phyloP scores from a whole-genome alignment of 139 green algal species.

The Desmodesmus armatus region DNA sequence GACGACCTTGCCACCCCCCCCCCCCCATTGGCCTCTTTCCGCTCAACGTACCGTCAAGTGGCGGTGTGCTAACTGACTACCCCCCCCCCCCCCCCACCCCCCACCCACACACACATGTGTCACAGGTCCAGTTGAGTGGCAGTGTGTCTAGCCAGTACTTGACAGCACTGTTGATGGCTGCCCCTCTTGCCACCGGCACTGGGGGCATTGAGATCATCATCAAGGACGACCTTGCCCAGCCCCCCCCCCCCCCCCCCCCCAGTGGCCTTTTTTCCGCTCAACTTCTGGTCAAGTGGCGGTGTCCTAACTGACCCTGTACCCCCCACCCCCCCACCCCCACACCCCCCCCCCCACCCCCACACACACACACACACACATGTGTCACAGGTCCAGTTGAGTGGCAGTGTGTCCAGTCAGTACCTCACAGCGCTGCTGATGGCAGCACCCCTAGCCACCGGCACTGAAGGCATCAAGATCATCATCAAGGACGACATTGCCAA shows the following conservation, averaged over 20 bases:
- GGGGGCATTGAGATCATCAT: slow-evolving; percentile 87
- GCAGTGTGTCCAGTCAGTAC: slow-evolving; percentile 92
- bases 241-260: too few relatives aligned
- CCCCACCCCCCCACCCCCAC: too few relatives aligned
- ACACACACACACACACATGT: too few relatives aligned
- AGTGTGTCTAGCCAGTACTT: slow-evolving; percentile 94
- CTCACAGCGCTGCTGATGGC: slow-evolving; percentile 98
- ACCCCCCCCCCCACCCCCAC: too few relatives aligned
- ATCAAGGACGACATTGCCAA: slow-evolving; percentile 95
- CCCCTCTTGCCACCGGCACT: slow-evolving; percentile 80
- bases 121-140: slow-evolving; percentile 79
- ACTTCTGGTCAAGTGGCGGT: too few relatives aligned
- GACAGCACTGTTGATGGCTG: slow-evolving; percentile 97
- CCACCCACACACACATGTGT: too few relatives aligned
- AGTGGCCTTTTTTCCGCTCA: too few relatives aligned
- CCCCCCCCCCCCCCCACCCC: too few relatives aligned
- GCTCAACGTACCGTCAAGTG: too few relatives aligned
- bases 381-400: slow-evolving; percentile 79
- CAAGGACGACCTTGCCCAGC: slow-evolving; percentile 91
- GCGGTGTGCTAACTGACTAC: too few relatives aligned
- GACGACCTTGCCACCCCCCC: slow-evolving; percentile 95
- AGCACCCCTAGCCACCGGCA: slow-evolving; percentile 81
- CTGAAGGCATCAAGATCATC: slow-evolving; percentile 77
- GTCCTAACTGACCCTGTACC: too few relatives aligned
- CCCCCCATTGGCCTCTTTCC: too few relatives aligned